Percentiles rank a stretch among this genome's conserved stretches.
Evolutionary conservation across 2,329 filamentous ascomycete genomes (phyloP).

Genomic region (Myriosclerotinia curreyana): DNA sequence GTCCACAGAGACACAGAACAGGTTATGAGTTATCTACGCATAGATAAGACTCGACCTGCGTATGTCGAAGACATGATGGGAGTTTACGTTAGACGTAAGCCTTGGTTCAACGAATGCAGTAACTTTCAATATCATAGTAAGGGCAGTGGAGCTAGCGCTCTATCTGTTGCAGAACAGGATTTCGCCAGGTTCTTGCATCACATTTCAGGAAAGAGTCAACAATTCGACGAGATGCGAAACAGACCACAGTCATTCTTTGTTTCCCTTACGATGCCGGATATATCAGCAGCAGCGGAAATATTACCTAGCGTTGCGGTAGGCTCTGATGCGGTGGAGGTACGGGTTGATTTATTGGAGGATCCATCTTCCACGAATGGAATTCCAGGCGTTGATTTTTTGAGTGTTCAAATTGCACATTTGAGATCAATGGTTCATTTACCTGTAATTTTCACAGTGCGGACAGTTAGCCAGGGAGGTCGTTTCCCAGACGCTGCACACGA

Average conservation of each 20-base stretch:
- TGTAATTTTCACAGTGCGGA: conserved; percentile 89
- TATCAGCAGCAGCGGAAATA: conserved; percentile 60
- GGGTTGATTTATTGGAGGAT: conserved; percentile 86
- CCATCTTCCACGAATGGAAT: conserved; percentile 51
- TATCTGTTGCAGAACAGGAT: conserved; percentile 49
- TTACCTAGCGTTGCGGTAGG: conserved; percentile 75
- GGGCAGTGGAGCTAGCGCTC: conserved; percentile 42
- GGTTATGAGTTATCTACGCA: conserved; percentile 82
- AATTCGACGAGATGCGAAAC: conserved; percentile 53
- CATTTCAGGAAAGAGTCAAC: conserved; percentile 62
- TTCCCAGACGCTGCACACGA: conserved; percentile 76
- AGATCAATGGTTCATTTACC: conserved; percentile 70
- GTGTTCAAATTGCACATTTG: conserved; percentile 76
- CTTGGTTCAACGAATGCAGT: conserved; percentile 89
- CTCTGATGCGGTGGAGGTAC: conserved; percentile 87
- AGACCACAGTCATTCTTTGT: conserved; percentile 87
- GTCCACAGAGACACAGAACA: conserved; percentile 85
- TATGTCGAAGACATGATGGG: conserved; percentile 90
- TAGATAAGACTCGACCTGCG: conserved; percentile 86
- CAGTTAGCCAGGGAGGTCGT: conserved; percentile 77
- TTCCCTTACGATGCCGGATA: conserved; percentile 77
- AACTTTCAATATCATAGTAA: conserved; percentile 92
- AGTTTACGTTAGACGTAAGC: conserved; percentile 84
- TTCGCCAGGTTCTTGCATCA: conserved; percentile 70
- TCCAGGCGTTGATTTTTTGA: conserved; percentile 70